Evolutionary conservation across 2,329 filamentous ascomycete species (phyloP).

Genomic region (Cryoendolithus antarcticus): DNA sequence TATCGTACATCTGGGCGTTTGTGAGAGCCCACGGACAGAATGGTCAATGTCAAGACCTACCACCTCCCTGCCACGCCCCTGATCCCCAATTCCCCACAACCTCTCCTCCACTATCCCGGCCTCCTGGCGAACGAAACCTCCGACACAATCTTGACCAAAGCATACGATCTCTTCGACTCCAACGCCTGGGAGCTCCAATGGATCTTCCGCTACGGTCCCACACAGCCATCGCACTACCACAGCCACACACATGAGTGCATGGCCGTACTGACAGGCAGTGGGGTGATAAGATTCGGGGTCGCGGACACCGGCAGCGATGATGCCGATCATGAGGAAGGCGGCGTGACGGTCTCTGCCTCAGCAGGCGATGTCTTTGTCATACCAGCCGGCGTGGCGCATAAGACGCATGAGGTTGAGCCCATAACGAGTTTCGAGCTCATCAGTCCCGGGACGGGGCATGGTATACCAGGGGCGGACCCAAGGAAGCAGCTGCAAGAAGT

Average conservation of each 20-base stretch:
- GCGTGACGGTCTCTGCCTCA: constrained; percentile 35
- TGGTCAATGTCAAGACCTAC: constrained; percentile 26
- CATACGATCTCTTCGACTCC: constrained; percentile 31
- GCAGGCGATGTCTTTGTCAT: constrained; percentile 48
- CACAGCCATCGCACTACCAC: constrained; percentile 37
- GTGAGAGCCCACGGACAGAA: constrained; percentile 3
- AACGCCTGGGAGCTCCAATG: constrained; percentile 45
- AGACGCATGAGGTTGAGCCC: constrained; percentile 36
- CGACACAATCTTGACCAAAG: constrained; percentile 16
- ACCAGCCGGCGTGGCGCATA: constrained; percentile 45
- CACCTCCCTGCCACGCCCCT: constrained; percentile 32
- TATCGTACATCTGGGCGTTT: too few species aligned
- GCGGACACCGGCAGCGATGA: constrained; percentile 35
- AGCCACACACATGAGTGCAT: constrained; percentile 45
- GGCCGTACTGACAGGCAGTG: constrained; percentile 41
- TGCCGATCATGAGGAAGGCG: constrained; percentile 32
- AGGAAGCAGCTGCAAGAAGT: constrained; percentile 26
- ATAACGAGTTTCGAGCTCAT: constrained; percentile 28
- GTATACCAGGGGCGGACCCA: constrained; percentile 11
- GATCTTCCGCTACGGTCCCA: constrained; percentile 43
- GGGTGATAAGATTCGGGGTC: constrained; percentile 43
- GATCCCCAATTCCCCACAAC: constrained; percentile 40
- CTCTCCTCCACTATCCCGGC: constrained; percentile 41
- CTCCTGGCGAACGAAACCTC: constrained; percentile 22
- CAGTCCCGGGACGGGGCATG: constrained; percentile 32